These are phyloP conservation scores for Cercospora nicotianae DNA, from an alignment of 2,329 filamentous ascomycete genomes.

Conservation along the genomic window DNA sequence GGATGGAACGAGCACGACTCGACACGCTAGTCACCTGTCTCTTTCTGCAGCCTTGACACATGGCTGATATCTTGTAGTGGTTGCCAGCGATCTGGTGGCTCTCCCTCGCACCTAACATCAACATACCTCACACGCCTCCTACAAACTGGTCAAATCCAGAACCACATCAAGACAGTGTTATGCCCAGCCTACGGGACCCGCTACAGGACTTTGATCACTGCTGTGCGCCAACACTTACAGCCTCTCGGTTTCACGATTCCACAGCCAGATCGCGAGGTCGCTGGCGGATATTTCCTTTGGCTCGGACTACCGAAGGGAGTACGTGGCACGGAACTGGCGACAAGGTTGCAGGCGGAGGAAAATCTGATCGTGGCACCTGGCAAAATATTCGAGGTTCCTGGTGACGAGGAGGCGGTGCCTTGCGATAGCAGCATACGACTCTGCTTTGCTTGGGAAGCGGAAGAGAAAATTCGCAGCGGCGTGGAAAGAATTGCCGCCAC, in stretches of 20 bases:
- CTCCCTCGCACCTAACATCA: constrained; percentile 60
- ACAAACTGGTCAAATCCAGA: constrained; percentile 52
- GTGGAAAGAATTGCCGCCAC: constrained; percentile 62
- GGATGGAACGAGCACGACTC: not conserved
- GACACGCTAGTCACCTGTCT: not conserved
- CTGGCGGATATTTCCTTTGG: constrained; percentile 88
- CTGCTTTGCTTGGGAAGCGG: constrained; percentile 72
- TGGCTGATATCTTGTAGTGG: constrained; percentile 40
- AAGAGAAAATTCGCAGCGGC: constrained; percentile 66
- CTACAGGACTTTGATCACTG: constrained; percentile 57
- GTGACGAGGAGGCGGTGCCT: constrained; percentile 46
- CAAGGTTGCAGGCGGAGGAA: constrained; percentile 61
- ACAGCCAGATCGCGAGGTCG: constrained; percentile 51
- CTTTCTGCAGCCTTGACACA: not conserved
- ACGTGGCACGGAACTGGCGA: constrained; percentile 57
- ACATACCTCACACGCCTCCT: constrained; percentile 59
- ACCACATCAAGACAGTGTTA: constrained; percentile 54
- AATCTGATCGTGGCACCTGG: constrained; percentile 69
- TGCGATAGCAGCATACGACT: constrained; percentile 64
- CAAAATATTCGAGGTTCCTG: constrained; percentile 63
- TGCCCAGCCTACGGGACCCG: constrained; percentile 58
- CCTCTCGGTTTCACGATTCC: constrained; percentile 61
- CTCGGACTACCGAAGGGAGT: constrained; percentile 60
- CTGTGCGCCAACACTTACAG: constrained; percentile 60
- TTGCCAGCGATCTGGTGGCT: constrained; percentile 59